Base-by-base conservation (phyloP, 352 stramenopile species). In the Pythium scleroteichum region DNA sequence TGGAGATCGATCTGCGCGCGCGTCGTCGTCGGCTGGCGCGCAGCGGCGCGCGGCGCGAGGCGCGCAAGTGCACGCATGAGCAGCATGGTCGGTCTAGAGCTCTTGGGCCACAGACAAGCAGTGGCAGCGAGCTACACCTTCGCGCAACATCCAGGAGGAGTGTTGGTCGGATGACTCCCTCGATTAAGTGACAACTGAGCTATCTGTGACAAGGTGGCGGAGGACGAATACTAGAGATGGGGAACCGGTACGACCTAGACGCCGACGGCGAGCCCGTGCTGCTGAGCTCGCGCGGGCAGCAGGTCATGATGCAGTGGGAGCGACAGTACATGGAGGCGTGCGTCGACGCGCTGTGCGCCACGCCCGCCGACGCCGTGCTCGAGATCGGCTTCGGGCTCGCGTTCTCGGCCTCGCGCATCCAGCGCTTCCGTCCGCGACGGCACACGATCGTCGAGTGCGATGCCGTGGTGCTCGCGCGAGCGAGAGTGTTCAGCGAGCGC, bases 271-370 rank as follows among this genome's bases (percentile, higher is more conserved):
- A 76, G 10, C 63, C 71, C 26, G 65, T 88, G 32, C 69, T 93
- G 32, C 78, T 72, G 70, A 93, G 81, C 73, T 89, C 81, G n/a
- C 62, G 53, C 20, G 74, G 81, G 4, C 79, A 93, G 71, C 83
- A 93, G 66, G 86, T 96, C 17, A 96, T 96, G 86, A 96, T 96
- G 88, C 73, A 82, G 51, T 96, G 88, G 88, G 88, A 96, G 62
- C 69, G 66, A 46, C 27, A 74, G 20, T 96, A 95, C 74, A 95
- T 96, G 88, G 67, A 84, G 46, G 32, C 48, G 39, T 90, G 85
- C 19, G 87, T 88, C 39, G 78, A 88, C 14, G 81, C 77, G 17
- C 64, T 96, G 41, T 27, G 26, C 33, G 81, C 95, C 52, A 52
- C 49, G 22, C 45, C 42, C 17, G 65, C 41, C 12, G 79, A 81